Evolutionary conservation across 176 grass and related monocot species (phyloP).

Genomic region (Themeda triandra): DNA sequence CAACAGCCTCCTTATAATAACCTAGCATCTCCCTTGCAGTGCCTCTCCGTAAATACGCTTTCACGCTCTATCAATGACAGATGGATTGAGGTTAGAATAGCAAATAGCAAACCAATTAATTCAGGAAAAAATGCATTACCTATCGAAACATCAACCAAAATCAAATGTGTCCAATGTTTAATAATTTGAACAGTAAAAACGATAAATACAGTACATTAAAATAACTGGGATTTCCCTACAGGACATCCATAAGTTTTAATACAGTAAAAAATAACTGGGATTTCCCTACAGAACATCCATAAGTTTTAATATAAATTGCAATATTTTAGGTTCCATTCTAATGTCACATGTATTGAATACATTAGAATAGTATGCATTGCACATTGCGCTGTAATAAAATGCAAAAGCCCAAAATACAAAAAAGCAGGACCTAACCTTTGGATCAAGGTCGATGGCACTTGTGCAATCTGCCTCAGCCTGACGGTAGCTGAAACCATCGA

Average conservation of each 20-base stretch:
- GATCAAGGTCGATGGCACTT: constrained; percentile 80
- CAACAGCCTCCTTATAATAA: constrained; percentile 89
- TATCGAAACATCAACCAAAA: not conserved
- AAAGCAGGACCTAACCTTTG: constrained; percentile 61
- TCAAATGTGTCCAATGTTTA: not conserved
- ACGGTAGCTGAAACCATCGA: constrained; percentile 71
- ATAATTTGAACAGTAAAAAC: not conserved
- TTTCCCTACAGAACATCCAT: not conserved
- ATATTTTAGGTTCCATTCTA: not conserved
- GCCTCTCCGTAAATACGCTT: constrained; percentile 95
- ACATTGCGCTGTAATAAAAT: not conserved
- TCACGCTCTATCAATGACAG: constrained; percentile 59
- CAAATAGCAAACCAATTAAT: not conserved
- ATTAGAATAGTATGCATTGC: not conserved
- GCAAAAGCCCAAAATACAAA: not conserved
- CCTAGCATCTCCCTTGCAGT: constrained; percentile 93
- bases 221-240: not conserved
- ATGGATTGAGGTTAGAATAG: not conserved
- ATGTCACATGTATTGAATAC: not conserved
- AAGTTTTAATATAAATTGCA: not conserved
- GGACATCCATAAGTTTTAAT: not conserved
- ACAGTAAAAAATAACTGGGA: not conserved
- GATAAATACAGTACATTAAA: not conserved
- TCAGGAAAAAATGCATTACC: not conserved
- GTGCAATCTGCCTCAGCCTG: constrained; percentile 95